Evolutionary conservation across 2,329 filamentous ascomycete genomes (phyloP).

Genomic region (Ophiognomonia clavigignenti-juglandacearum): DNA sequence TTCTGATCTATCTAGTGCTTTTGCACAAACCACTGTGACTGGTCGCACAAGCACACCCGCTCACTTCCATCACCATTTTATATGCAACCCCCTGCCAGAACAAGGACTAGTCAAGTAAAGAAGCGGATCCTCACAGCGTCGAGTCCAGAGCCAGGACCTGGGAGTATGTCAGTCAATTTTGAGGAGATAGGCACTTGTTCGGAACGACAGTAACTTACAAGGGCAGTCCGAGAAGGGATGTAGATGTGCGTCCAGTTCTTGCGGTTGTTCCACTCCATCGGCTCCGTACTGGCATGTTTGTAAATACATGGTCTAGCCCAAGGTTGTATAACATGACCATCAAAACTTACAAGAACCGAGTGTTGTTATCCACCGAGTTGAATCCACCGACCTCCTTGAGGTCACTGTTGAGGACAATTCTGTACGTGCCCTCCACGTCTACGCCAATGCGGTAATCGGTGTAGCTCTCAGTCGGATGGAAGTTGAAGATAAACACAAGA

Average conservation of each 20-base stretch:
- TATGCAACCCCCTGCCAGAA: too few relatives aligned
- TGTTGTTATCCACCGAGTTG: constrained; percentile 70
- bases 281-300: constrained; percentile 60
- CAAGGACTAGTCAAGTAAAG: neutral
- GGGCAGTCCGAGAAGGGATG: constrained; percentile 74
- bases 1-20: too few relatives aligned
- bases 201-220: constrained; percentile 65
- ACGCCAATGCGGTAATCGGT: constrained; percentile 90
- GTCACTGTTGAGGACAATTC: constrained; percentile 80
- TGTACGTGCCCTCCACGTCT: constrained; percentile 79
- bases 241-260: constrained; percentile 93
- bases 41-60: too few relatives aligned
- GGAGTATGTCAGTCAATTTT: constrained; percentile 15
- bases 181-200: neutral
- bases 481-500: constrained; percentile 93
- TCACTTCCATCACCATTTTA: too few relatives aligned
- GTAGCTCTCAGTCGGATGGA: constrained; percentile 79
- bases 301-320: neutral
- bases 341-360: constrained; percentile 63
- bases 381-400: constrained; percentile 73
- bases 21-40: too few relatives aligned
- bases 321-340: neutral
- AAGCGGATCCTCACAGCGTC: constrained; percentile 20
- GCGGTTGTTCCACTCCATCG: constrained; percentile 83
- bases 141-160: constrained; percentile 52